These are phyloP conservation scores for Sonneratia alba DNA, from an alignment of 345 rosid species.

Conservation along the genomic window DNA sequence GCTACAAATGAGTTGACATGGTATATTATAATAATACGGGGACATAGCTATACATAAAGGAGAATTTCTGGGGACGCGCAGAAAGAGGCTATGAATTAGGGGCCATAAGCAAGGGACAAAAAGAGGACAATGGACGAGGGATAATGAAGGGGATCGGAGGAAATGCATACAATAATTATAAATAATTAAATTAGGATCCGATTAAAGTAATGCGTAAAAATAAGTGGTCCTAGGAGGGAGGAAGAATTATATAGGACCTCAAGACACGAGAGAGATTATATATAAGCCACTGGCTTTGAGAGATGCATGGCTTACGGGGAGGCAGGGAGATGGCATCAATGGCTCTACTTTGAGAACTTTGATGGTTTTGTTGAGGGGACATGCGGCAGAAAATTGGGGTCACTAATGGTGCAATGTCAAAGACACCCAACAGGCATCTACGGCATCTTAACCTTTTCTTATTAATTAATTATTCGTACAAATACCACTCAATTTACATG, in stretches of 20 bases:
- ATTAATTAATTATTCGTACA: neutral
- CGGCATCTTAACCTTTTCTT: conserved; percentile 1
- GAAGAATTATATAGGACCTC: conserved; percentile 9
- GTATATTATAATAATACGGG: neutral
- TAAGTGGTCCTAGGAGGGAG: conserved; percentile 26
- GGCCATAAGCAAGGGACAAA: conserved; percentile 15
- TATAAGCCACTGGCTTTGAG: conserved; percentile 10
- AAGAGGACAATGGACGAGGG: conserved; percentile 3
- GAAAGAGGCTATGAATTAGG: neutral
- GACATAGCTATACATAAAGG: neutral
- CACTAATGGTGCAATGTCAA: conserved; percentile 24
- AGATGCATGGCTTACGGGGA: conserved; percentile 25
- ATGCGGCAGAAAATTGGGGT: conserved; percentile 47
- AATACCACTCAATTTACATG: no score
- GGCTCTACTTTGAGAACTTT: conserved; percentile 31
- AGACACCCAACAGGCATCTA: conserved; percentile 23
- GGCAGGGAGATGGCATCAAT: conserved; percentile 39
- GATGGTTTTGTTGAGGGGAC: conserved; percentile 69
- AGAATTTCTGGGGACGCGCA: neutral
- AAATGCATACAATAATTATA: neutral
- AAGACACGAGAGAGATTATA: conserved; percentile 39
- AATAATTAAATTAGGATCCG: neutral
- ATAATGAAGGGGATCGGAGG: neutral
- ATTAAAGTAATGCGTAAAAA: neutral
- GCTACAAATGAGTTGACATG: conserved; percentile 2